A percentile compares a stretch with the other conserved stretches of the same genome.
phyloP scores from a whole-genome alignment of 805 yeast species.

The Kluyveromyces dobzhanskii region DNA sequence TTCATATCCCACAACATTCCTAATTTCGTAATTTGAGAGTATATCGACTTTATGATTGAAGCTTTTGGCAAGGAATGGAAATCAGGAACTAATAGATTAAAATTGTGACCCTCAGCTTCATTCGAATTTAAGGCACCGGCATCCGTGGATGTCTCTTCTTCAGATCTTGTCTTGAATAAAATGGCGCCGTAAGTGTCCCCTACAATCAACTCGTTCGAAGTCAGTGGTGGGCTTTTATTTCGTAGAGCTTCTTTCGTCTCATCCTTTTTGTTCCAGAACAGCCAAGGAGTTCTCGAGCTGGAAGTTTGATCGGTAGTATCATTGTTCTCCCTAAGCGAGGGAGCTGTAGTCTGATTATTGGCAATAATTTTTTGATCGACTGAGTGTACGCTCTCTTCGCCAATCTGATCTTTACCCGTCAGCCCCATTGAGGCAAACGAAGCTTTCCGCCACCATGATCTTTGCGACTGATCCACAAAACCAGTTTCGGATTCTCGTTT shows the following conservation, averaged over 20 bases:
- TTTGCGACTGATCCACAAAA: neutral
- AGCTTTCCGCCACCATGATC: slow-evolving; percentile 10
- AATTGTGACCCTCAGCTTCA: slow-evolving; percentile 13
- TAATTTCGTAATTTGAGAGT: slow-evolving; percentile 8
- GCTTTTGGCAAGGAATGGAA: slow-evolving; percentile 24
- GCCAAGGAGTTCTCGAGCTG: slow-evolving; percentile 14
- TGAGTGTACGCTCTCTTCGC: neutral
- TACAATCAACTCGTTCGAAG: slow-evolving; percentile 7
- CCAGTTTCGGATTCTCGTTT: slow-evolving; percentile 1
- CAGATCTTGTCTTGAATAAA: slow-evolving; percentile 13
- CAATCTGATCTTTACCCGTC: neutral
- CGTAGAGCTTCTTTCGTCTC: slow-evolving; percentile 4
- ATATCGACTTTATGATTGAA: slow-evolving; percentile 19
- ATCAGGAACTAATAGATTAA: slow-evolving; percentile 25
- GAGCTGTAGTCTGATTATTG: neutral
- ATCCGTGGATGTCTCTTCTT: slow-evolving; percentile 10
- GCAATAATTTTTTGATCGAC: neutral
- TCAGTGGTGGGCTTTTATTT: neutral
- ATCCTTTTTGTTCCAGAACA: slow-evolving; percentile 15
- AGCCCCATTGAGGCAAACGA: slow-evolving; percentile 5
- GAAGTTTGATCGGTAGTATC: neutral
- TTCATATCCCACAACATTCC: slow-evolving; percentile 8
- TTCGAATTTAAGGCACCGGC: slow-evolving; percentile 5
- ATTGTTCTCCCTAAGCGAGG: neutral
- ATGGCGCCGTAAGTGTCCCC: slow-evolving; percentile 14